Evolutionary conservation across 306 rosid species (phyloP), one percentile per base, ranked within the genome.

Genomic region (Senna siamea): DNA sequence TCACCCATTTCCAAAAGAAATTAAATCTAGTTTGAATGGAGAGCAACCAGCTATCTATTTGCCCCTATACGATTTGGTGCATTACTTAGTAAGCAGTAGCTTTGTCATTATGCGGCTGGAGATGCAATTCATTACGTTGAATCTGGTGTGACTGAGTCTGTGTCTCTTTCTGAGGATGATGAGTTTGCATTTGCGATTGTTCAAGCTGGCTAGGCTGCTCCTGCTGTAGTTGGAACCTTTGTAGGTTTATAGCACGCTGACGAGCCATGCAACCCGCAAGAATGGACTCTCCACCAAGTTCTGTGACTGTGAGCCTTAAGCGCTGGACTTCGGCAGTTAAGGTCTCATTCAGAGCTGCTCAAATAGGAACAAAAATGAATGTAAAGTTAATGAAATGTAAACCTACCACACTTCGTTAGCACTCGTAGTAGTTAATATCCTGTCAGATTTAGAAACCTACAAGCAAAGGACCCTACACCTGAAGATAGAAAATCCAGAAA

Each of bases 341-440:
- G 20, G 97, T 86, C 73, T 89, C 97, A 13, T 89, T 92, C 75
- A 92, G 61, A 69, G 97, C 97, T 92, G 89, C 61, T 43, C 41
- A 69, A 79, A 51, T 14, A 75, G 46, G 80, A 26, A 34, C 71
- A 56, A 13, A 68, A 34, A 51, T 26, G 32, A 43, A 57, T 22
- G 38, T 7, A 66, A 11, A 10, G 14, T 18, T 26, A 40, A 18
- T 70, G 38, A 70, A 72, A 69, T 64, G 62, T 44, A 48, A 32
- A 58, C 55, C 38, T 14, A 54, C 13, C 64, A 63, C 15, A 53
- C 72, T 52, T 1, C 28, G 26, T 28, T n/a, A 59, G 11, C 15
- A 40, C 14, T 20, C 2, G 43, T 5, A 32, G 37, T 32, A 32
- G 37, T 32, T 32, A 55, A 19, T 22, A 57, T 46, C 5, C 52